These are phyloP conservation scores for Penicillium angulare DNA, from an alignment of 495 filamentous ascomycete genomes.

Conservation along the genomic window DNA sequence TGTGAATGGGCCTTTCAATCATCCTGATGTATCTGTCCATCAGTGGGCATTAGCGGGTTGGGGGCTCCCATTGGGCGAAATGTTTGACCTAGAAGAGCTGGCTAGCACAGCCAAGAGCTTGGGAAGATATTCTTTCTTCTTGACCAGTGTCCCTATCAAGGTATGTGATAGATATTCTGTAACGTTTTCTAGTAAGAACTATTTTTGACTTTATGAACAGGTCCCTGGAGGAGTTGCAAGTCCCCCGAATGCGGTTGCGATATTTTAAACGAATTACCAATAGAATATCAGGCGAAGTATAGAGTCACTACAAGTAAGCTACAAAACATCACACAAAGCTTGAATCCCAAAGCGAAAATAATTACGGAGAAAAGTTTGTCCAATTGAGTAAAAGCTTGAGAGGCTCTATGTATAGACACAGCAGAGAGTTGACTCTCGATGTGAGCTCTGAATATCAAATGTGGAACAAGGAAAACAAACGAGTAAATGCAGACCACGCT, in stretches of 20 bases:
- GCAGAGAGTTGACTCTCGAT: no score
- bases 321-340: no score
- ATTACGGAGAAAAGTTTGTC: no score
- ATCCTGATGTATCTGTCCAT: neutral
- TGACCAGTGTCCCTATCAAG: conserved; percentile 1
- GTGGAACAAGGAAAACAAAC: neutral
- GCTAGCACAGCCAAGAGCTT: neutral
- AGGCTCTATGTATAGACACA: no score
- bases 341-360: no score
- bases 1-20: neutral
- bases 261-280: neutral
- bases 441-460: neutral
- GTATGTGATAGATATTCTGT: no score
- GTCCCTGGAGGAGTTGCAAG: neutral
- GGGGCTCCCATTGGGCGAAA: neutral
- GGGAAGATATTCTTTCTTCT: neutral
- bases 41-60: neutral
- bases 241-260: neutral
- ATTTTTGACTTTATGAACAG: no score
- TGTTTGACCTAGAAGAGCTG: neutral
- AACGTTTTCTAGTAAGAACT: no score
- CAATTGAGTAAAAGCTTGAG: no score
- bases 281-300: no score
- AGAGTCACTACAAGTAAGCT: no score
- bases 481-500: neutral